Base-by-base conservation (phyloP, 768 basidiomycete genomes). In the Clathrus columnatus region DNA sequence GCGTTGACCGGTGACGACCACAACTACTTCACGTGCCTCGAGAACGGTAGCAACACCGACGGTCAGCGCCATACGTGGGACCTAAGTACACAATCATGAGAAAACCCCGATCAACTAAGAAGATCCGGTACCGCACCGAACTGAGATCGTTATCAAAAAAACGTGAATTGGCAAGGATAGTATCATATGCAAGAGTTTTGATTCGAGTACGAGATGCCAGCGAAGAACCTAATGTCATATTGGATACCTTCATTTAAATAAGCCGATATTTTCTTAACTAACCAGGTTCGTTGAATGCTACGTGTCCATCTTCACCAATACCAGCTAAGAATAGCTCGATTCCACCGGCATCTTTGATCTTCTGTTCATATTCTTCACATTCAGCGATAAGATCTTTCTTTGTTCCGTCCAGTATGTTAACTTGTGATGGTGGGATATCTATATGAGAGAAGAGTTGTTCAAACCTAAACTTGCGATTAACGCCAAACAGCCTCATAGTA, bases 261-360 rank as follows among this genome's bases (percentile, higher is more conserved):
- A n/a, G 3, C 23, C 2, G 29, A 7, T 42, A n/a, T 27, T n/a
- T 16, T 11, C 32, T 18, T 20, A 46, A 62, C n/a, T 54, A 48
- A 80, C 83, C 85, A 51, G 89, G 87, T 74, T 91, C 89, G 70
- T 93, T 94, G 75, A 92, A 94, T 11, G 91, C 91, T 60, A 93
- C 88, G 64, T 94, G 91, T 0, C 91, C 91, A 66, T 94, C 91
- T 69, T 90, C 91, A 57, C 91, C 91, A 60, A 93, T 92, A 7
- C 91, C 91, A n/a, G 86, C 91, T 28, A 94, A 76, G 78, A 94
- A 94, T 57, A 94, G 81, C 66, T 94, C 91, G 66, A 94, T 87
- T 10, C 91, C 91, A 30, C 91, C 91, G 48, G 74, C 74, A 14
- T 76, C 68, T 65, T 84, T 85, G 74, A 93, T 93, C 59, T 75